A percentile compares a stretch with the other conserved stretches of the same genome.
Evolutionary conservation across 371 early-diverging fungal species (phyloP).

Genomic region (Rhizomucor miehei): DNA sequence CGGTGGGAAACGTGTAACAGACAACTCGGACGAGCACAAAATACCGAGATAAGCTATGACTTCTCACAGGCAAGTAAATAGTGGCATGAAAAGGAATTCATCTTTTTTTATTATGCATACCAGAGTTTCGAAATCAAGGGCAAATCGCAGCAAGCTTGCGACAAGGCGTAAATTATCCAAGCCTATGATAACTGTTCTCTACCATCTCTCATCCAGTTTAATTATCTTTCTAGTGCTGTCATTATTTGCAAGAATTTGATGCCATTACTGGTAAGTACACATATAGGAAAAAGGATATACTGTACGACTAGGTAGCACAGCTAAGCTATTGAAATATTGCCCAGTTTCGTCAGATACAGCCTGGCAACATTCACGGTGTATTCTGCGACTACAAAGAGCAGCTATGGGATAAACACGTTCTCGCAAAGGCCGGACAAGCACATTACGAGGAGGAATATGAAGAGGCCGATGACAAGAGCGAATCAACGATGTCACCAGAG

Average conservation of each 20-base stretch:
- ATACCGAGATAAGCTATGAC: slow-evolving; percentile 4
- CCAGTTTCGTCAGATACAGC: too few species aligned
- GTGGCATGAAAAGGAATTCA: too few species aligned
- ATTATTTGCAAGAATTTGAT: too few species aligned
- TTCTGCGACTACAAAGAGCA: too few species aligned
- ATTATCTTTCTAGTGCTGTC: not conserved
- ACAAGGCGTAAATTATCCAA: not conserved
- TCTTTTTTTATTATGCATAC: not conserved
- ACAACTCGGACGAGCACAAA: not conserved
- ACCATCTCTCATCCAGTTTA: not conserved
- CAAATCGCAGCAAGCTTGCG: not conserved
- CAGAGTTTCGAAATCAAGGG: slow-evolving; percentile 8
- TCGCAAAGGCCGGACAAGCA: not conserved
- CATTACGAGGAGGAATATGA: not conserved
- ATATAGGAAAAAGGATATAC: too few species aligned
- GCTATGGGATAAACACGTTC: too few species aligned
- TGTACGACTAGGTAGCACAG: too few species aligned
- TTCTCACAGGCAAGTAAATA: not conserved
- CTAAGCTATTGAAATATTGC: too few species aligned
- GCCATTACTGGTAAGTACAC: too few species aligned
- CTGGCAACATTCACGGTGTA: too few species aligned
- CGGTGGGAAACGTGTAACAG: too few species aligned
- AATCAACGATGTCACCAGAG: not conserved
- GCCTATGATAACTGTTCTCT: too few species aligned
- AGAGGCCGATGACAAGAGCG: not conserved